These are phyloP conservation scores for Plantago coronopus DNA, from an alignment of 305 asterid genomes.

Conservation along the genomic window DNA sequence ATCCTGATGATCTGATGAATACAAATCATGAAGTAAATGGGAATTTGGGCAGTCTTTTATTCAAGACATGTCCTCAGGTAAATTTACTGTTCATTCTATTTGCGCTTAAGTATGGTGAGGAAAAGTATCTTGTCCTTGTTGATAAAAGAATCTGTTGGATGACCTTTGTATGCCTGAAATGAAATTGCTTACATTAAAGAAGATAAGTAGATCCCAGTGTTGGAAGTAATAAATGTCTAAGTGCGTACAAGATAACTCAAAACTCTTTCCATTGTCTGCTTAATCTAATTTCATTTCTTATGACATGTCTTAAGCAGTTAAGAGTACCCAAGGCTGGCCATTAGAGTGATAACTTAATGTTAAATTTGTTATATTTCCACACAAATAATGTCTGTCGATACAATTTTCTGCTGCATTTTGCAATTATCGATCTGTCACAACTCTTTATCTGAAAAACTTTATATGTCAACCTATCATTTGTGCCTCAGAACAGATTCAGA, in stretches of 20 bases:
- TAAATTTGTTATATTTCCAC: not conserved
- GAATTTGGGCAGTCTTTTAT: slow-evolving; percentile 35
- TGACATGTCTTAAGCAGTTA: too few species aligned
- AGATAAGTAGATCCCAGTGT: too few species aligned
- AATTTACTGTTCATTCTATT: slow-evolving; percentile 24
- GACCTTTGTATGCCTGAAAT: too few species aligned
- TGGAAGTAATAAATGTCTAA: not conserved
- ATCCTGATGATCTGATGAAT: slow-evolving; percentile 42
- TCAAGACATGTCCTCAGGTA: slow-evolving; percentile 72
- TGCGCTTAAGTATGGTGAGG: slow-evolving; percentile 21
- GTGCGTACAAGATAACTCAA: not conserved
- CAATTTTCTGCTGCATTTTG: too few species aligned
- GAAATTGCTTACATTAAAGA: too few species aligned
- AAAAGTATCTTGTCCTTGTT: slow-evolving; percentile 15
- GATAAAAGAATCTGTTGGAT: too few species aligned
- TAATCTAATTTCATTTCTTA: slow-evolving; percentile 18
- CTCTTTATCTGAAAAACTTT: too few species aligned
- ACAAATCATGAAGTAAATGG: slow-evolving; percentile 34
- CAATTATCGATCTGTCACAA: too few species aligned
- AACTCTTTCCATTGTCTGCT: not conserved
- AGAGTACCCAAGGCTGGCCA: slow-evolving; percentile 12
- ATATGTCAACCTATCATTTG: too few species aligned
- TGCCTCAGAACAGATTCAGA: too few species aligned
- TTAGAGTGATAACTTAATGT: not conserved
- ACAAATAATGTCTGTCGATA: too few species aligned